Base-by-base conservation (phyloP, 208 protist genomes). In the Wallacemonas collosoma region DNA sequence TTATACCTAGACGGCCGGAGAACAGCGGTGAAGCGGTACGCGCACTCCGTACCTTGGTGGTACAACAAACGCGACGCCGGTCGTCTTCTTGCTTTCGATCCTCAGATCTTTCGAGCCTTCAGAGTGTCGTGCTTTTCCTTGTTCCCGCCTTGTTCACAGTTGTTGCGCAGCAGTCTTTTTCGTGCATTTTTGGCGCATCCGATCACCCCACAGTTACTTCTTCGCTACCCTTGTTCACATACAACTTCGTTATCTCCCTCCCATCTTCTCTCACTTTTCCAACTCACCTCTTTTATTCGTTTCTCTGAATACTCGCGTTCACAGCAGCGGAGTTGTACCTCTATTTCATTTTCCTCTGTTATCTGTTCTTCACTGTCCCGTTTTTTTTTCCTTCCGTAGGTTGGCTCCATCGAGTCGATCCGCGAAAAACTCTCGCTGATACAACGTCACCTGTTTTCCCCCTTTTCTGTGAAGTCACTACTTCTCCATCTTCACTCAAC, bases 271-370 rank as follows among this genome's bases (percentile, higher is more conserved):
- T 38, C 65, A n/a, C 54, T 17, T 70, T 53, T 55, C 65, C 35
- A 44, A 14, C 61, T n/a, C 41, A 38, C 44, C 65, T 72, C 41
- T 53, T 2, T 61, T 62, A n/a, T 70, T 70, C 65, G 14, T 60
- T 68, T 26, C 26, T 26, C 26, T 26, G 26, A 26, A 26, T 26
- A 26, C 26, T 26, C 26, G 26, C 26, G 26, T 26, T 26, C 26
- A 26, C 26, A 26, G 26, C 26, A 26, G 26, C 45, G 45, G 8
- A 50, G 45, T 50, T 50, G 8, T 50, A 12, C 12, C 45, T 50
- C 45, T 50, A 12, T 50, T 66, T 72, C 51, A 15, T 63, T 47
- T 45, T 65, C 36, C 66, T 0, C 64, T 12, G 1, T 72, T 63
- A 63, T 5, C 50, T 68, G 15, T 17, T 72, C 44, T 72, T 26